Percentiles rank a stretch among this genome's conserved stretches.
Conservation (phyloP, 2,329 filamentous ascomycete genomes). For the Calonectria henricotiae region DNA sequence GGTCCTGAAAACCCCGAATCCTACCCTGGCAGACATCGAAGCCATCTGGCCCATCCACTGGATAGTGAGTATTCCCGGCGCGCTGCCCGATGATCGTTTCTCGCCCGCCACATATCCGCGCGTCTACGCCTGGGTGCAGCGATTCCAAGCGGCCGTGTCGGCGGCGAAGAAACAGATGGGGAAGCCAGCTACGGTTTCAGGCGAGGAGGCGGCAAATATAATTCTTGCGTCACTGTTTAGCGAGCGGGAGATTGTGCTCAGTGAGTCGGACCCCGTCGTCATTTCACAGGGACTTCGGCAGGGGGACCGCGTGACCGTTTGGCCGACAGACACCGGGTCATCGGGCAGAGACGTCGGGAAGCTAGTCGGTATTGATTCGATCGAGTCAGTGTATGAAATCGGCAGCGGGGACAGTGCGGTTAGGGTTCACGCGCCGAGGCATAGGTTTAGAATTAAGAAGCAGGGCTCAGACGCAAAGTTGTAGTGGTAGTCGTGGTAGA, state of each 20-base stretch:
- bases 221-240: slow-evolving; percentile 66
- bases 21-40: slow-evolving; percentile 79
- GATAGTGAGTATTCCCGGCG: slow-evolving; percentile 71
- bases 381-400: slow-evolving; percentile 74
- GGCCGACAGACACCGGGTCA: slow-evolving; percentile 75
- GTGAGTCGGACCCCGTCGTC: slow-evolving; percentile 66
- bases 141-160: slow-evolving; percentile 70
- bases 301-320: slow-evolving; percentile 72
- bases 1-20: slow-evolving; percentile 70
- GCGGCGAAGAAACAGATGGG: slow-evolving; percentile 58
- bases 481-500: slow-evolving; percentile 9
- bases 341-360: slow-evolving; percentile 72
- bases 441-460: slow-evolving; percentile 69
- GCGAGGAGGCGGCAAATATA: slow-evolving; percentile 68
- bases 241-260: slow-evolving; percentile 64
- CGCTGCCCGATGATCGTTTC: slow-evolving; percentile 70
- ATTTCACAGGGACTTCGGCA: slow-evolving; percentile 65
- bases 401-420: slow-evolving; percentile 62
- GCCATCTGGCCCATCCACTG: slow-evolving; percentile 80
- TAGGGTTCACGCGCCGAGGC: slow-evolving; percentile 74
- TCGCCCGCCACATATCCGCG: slow-evolving; percentile 70
- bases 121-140: slow-evolving; percentile 75
- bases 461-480: slow-evolving; percentile 31
- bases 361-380: slow-evolving; percentile 67
- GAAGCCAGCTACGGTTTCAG: slow-evolving; percentile 64